These are phyloP conservation scores for Plasmodium gonderi DNA, from an alignment of 169 alveolate species.

Conservation along the genomic window DNA sequence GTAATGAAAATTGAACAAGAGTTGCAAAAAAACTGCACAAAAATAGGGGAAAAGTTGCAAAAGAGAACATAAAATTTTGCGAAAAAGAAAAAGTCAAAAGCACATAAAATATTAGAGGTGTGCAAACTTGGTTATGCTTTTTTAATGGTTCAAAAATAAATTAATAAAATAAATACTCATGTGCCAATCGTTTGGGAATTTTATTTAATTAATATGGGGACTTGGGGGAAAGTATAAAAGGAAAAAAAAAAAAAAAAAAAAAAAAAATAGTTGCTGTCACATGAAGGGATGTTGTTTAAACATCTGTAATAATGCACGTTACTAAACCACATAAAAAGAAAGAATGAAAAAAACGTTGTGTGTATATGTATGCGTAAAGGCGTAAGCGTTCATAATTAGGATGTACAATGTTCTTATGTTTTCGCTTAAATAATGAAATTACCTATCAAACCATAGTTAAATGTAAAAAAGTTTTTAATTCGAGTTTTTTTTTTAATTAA, in stretches of 20 bases:
- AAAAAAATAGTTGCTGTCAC: slow-evolving; percentile 9
- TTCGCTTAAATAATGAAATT: slow-evolving; percentile 15
- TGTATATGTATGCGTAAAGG: not conserved
- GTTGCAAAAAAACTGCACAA: not conserved
- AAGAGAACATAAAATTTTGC: not conserved
- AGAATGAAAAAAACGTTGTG: slow-evolving; percentile 11
- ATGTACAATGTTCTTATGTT: slow-evolving; percentile 2
- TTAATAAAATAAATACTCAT: not conserved
- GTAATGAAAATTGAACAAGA: not conserved
- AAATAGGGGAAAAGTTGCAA: not conserved
- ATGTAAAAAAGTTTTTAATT: slow-evolving; percentile 14
- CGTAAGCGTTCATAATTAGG: not conserved
- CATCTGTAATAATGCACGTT: slow-evolving; percentile 28
- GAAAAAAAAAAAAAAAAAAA: not conserved
- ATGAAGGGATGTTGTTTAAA: slow-evolving; percentile 15
- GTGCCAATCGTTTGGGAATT: slow-evolving; percentile 11
- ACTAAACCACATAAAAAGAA: not conserved
- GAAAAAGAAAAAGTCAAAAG: not conserved
- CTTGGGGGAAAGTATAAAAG: too few relatives aligned
- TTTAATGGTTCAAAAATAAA: slow-evolving; percentile 44
- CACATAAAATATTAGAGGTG: slow-evolving; percentile 19
- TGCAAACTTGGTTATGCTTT: slow-evolving; percentile 48
- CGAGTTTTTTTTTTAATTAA: slow-evolving; percentile 9
- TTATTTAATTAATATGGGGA: slow-evolving; percentile 16
- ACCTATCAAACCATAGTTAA: slow-evolving; percentile 18